Base-by-base conservation (phyloP, 495 filamentous ascomycete genomes). In the Penicillium canariense region DNA sequence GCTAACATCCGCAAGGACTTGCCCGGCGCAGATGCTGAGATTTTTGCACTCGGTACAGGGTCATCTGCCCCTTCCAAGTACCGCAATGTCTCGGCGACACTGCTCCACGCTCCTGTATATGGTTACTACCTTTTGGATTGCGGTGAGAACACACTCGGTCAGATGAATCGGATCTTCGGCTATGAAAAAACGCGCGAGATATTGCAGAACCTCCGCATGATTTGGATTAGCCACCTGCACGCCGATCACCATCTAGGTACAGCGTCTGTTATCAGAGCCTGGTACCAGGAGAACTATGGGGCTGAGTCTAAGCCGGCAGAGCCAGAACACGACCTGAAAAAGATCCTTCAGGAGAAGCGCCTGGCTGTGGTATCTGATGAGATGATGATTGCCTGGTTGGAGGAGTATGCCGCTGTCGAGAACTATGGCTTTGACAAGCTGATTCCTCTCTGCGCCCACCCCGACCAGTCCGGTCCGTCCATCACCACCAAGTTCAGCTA, bases 211-310 rank as follows among this genome's bases (percentile, higher is more conserved):
- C 76, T 99, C 23, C 88, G 87, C 32, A 80, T 83, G 58, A 87
- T 99, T 49, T 97, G 89, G 87, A 93, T 99, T 65, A 93, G 88
- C 63, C 94, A 99, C 69, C 71, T 93, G 47, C 94, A 99, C 64
- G 94, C 94, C 25, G 94, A 99, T 73, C 94, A 99, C 69, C 94
- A 99, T 63, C 81, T 97, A 17, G 94, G 94, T 27, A 89, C 85
- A 0, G 78, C 79, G 23, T 79, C 86, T 15, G 73, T 97, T 23
- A 86, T 99, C 62, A 86, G 79, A 66, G 88, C 88, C 15, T 93
- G 90, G 84, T 84, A 87, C 53, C 62, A 76, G 15, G 73, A 70
- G 31, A 85, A 76, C 54, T 81, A 78, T 45, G 64, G 59, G 1
- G 48, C 62, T 9, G 47, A 67, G 18, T 58, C 57, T 25, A 50